A percentile compares a stretch with the other conserved stretches of the same genome.
phyloP scores from a whole-genome alignment of 2,329 filamentous ascomycete species.

The Hysterium pulicare region DNA sequence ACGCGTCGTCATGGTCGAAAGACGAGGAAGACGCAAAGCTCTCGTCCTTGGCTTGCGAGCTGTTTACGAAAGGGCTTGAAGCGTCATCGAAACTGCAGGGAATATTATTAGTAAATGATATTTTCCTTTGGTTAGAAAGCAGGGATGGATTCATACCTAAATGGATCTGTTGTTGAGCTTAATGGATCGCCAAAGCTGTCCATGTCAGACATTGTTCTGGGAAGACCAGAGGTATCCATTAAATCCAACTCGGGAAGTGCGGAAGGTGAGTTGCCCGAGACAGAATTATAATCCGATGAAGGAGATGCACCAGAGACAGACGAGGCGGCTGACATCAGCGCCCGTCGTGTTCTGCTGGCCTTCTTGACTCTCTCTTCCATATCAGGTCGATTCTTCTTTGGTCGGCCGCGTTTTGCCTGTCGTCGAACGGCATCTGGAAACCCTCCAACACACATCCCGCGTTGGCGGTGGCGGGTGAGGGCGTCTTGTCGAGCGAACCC shows the following conservation, averaged over 20 bases:
- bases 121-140: no score
- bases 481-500: conserved; percentile 94
- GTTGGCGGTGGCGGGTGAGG: conserved; percentile 86
- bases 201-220: conserved; percentile 19
- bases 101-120: conserved; percentile 14
- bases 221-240: conserved; percentile 17
- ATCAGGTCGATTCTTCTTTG: conserved; percentile 60
- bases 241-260: conserved; percentile 23
- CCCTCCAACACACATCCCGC: conserved; percentile 93
- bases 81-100: conserved; percentile 25
- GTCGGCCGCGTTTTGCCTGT: conserved; percentile 63
- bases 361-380: conserved; percentile 58
- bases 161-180: conserved; percentile 28
- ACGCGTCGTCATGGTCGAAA: conserved; percentile 27
- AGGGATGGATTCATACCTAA: conserved; percentile 22
- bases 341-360: conserved; percentile 46
- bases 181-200: conserved; percentile 27
- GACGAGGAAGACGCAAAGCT: conserved; percentile 27
- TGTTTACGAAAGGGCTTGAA: conserved; percentile 27
- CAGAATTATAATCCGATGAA: conserved; percentile 21
- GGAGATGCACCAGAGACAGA: conserved; percentile 34
- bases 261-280: conserved; percentile 19
- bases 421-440: conserved; percentile 77
- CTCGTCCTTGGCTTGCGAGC: conserved; percentile 15
- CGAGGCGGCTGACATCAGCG: conserved; percentile 30